These are phyloP conservation scores for Larix sibirica DNA, from an alignment of 83 land plant genomes.

Conservation along the genomic window DNA sequence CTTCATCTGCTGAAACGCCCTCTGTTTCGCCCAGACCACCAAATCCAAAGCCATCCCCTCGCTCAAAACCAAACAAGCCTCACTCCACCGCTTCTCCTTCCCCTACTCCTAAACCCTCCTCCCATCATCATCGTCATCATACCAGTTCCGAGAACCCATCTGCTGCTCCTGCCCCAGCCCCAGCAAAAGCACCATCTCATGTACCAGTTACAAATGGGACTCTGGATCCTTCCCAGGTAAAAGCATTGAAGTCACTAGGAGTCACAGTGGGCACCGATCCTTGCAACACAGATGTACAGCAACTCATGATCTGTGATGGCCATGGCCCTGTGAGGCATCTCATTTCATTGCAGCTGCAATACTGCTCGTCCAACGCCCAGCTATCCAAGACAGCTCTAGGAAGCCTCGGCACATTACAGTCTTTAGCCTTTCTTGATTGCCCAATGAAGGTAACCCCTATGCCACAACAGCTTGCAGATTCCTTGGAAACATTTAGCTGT, in stretches of 20 bases:
- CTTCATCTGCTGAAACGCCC: too few species aligned
- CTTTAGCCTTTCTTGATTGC: slow-evolving; percentile 56
- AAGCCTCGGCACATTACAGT: slow-evolving; percentile 54
- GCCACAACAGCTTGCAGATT: slow-evolving; percentile 38
- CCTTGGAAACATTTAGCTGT: slow-evolving; percentile 51
- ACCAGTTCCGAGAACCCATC: background rate
- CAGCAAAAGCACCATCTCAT: background rate
- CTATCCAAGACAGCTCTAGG: slow-evolving; percentile 54
- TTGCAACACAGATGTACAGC: slow-evolving; percentile 34
- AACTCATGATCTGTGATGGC: slow-evolving; percentile 55
- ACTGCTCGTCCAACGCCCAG: slow-evolving; percentile 64
- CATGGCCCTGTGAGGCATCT: slow-evolving; percentile 66
- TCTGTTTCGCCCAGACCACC: too few species aligned
- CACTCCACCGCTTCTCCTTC: too few species aligned
- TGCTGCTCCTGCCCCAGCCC: slow-evolving; percentile 8
- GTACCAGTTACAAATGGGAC: slow-evolving; percentile 12
- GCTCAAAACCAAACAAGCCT: too few species aligned
- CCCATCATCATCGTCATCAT: too few species aligned
- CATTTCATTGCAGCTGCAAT: slow-evolving; percentile 49
- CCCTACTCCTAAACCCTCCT: too few species aligned
- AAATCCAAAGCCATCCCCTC: too few species aligned
- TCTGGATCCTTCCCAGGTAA: slow-evolving; percentile 68
- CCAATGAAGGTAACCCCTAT: slow-evolving; percentile 33
- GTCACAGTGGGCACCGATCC: slow-evolving; percentile 48
- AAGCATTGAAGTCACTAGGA: slow-evolving; percentile 63